Percentiles rank a stretch among this genome's conserved stretches.
These are phyloP conservation scores for Trichoderma asperelloides DNA, from an alignment of 495 filamentous ascomycete genomes.

Conservation along the genomic window DNA sequence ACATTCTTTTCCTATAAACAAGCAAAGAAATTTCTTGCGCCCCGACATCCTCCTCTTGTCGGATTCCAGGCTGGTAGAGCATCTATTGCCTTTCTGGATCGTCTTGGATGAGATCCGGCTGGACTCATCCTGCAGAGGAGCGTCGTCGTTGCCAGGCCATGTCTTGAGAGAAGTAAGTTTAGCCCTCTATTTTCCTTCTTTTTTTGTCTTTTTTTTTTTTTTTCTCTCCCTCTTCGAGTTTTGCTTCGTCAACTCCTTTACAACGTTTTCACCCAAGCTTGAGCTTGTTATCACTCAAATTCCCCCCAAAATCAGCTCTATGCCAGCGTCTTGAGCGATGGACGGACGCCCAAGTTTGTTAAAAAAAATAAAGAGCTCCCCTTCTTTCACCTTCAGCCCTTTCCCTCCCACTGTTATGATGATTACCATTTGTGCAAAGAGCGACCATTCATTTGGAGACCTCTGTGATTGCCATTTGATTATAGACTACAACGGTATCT, in stretches of 20 bases:
- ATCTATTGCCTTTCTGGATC: slow-evolving; percentile 4
- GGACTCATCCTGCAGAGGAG: slow-evolving; percentile 1
- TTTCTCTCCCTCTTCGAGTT: slow-evolving; percentile 22
- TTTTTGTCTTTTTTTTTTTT: not conserved
- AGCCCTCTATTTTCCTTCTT: not conserved
- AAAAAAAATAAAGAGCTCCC: too few species aligned
- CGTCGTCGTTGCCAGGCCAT: not conserved
- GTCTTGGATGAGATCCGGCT: not conserved
- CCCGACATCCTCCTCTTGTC: not conserved
- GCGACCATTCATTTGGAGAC: slow-evolving; percentile 56
- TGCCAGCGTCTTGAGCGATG: not conserved
- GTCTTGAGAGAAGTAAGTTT: not conserved
- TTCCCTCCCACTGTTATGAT: slow-evolving; percentile 43
- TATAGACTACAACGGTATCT: slow-evolving; percentile 99
- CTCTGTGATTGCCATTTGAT: slow-evolving; percentile 61
- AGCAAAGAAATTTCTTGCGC: not conserved
- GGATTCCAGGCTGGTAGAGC: not conserved
- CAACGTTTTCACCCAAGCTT: slow-evolving; percentile 16
- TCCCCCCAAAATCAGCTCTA: not conserved
- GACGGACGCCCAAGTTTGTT: not conserved
- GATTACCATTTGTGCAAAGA: slow-evolving; percentile 50
- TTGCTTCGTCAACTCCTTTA: slow-evolving; percentile 39
- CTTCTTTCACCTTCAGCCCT: not conserved
- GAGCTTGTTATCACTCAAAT: not conserved
- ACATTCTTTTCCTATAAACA: not conserved